phyloP scores from a whole-genome alignment of 805 yeast species.

The Metschnikowia peoriensis region DNA sequence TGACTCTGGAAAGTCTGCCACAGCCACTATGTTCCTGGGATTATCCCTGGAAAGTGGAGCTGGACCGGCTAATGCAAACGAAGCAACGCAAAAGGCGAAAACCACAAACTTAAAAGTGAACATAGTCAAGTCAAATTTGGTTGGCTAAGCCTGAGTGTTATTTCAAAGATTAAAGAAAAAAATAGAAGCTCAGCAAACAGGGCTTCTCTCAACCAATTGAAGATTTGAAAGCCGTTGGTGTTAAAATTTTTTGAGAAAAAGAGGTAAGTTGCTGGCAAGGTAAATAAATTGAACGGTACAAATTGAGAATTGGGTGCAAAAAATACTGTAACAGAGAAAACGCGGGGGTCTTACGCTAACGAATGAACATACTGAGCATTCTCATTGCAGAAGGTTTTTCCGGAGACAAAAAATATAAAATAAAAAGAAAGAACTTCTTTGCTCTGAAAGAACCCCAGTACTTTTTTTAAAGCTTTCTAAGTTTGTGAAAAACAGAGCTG shows the following conservation, averaged over 20 bases:
- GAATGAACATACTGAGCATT: no score
- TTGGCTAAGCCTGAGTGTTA: constrained; percentile 2
- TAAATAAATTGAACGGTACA: neutral
- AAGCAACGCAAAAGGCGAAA: neutral
- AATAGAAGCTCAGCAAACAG: neutral
- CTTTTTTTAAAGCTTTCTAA: no score
- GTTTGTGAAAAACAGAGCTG: no score
- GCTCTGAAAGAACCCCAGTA: no score
- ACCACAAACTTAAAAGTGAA: neutral
- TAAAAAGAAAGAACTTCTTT: no score
- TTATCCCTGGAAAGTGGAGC: constrained; percentile 54
- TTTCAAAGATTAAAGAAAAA: neutral
- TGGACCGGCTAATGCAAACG: constrained; percentile 27
- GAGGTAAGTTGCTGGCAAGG: neutral
- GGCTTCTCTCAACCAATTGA: neutral
- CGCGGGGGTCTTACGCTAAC: no score
- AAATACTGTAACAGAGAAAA: neutral
- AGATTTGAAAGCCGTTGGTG: neutral
- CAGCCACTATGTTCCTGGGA: constrained; percentile 50
- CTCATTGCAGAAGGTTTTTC: no score
- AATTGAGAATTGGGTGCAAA: constrained; percentile 12
- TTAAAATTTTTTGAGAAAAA: neutral
- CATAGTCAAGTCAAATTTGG: neutral
- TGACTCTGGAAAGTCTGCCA: constrained; percentile 51
- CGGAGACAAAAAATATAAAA: no score